phyloP scores from a whole-genome alignment of 2,329 filamentous ascomycete species.

The Claviceps humidiphila region DNA sequence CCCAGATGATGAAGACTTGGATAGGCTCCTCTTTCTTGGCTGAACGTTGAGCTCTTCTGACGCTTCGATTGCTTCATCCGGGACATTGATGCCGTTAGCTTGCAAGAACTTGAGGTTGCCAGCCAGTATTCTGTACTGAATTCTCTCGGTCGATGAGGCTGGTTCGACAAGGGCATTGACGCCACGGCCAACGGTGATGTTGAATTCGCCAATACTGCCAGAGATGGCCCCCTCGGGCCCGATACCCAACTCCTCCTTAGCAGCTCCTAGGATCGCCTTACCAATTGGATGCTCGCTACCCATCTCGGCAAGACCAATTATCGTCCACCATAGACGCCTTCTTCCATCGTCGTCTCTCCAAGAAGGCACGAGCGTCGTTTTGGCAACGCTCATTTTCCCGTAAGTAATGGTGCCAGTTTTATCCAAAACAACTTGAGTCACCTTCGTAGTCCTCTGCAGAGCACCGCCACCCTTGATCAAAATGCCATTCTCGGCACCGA shows the following conservation, averaged over 20 bases:
- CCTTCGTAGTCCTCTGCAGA: conserved; percentile 77
- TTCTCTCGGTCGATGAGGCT: conserved; percentile 49
- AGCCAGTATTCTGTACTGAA: conserved; percentile 65
- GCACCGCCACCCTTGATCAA: conserved; percentile 94
- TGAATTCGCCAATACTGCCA: conserved; percentile 75
- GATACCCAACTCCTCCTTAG: conserved; percentile 63
- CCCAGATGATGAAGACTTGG: conserved; percentile 19
- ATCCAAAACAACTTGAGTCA: conserved; percentile 83
- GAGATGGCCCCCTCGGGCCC: conserved; percentile 62
- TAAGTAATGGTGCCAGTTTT: conserved; percentile 93
- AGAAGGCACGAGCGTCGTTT: conserved; percentile 47
- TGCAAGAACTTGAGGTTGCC: conserved; percentile 71
- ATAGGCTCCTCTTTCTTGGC: conserved; percentile 17
- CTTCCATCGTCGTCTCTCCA: conserved; percentile 61
- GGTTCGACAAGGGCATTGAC: conserved; percentile 75
- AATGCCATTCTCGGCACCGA: conserved; percentile 90
- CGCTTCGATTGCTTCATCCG: conserved; percentile 47
- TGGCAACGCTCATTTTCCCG: conserved; percentile 87
- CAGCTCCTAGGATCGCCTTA: conserved; percentile 66
- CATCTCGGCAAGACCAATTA: conserved; percentile 89
- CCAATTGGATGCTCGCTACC: conserved; percentile 93
- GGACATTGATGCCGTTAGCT: conserved; percentile 54
- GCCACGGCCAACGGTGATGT: conserved; percentile 70
- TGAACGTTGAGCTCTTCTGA: conserved; percentile 45
- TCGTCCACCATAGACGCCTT: conserved; percentile 80